phyloP scores from a whole-genome alignment of 2,329 filamentous ascomycete species.

The Rhynchosporium secalis region DNA sequence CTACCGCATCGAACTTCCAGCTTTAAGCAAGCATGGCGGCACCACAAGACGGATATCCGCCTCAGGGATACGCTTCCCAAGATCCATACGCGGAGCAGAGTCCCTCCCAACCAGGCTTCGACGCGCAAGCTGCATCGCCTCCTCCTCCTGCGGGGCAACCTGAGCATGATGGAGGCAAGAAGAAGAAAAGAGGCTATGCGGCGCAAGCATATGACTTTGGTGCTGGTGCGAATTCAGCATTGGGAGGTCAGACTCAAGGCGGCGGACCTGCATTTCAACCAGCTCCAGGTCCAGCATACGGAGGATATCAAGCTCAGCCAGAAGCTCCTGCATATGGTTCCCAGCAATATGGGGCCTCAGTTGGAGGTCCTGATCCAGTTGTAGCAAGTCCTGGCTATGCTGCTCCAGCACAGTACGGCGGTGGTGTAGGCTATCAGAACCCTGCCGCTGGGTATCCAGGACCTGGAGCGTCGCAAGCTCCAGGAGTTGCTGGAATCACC shows the following conservation, averaged over 20 bases:
- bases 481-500: slow-evolving; percentile 69
- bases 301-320: slow-evolving; percentile 38
- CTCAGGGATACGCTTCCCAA: slow-evolving; percentile 45
- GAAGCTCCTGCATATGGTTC: slow-evolving; percentile 36
- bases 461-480: slow-evolving; percentile 44
- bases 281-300: slow-evolving; percentile 41
- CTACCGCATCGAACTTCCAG: background rate
- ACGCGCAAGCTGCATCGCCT: slow-evolving; percentile 28
- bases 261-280: slow-evolving; percentile 45
- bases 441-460: slow-evolving; percentile 66
- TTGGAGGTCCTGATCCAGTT: slow-evolving; percentile 44
- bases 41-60: slow-evolving; percentile 53
- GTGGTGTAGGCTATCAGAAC: slow-evolving; percentile 62
- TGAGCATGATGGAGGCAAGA: slow-evolving; percentile 55
- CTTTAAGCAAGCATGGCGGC: slow-evolving; percentile 45
- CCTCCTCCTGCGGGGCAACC: slow-evolving; percentile 38
- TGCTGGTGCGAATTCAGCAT: slow-evolving; percentile 76
- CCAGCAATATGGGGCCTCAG: slow-evolving; percentile 34
- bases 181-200: slow-evolving; percentile 95
- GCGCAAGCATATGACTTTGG: slow-evolving; percentile 94
- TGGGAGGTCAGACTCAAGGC: slow-evolving; percentile 66
- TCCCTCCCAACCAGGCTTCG: slow-evolving; percentile 40
- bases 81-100: slow-evolving; percentile 50
- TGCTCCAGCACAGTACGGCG: slow-evolving; percentile 40
- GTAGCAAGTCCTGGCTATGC: slow-evolving; percentile 40